Conservation (phyloP, 441 rosid species). For the Erodium chrysanthum region DNA sequence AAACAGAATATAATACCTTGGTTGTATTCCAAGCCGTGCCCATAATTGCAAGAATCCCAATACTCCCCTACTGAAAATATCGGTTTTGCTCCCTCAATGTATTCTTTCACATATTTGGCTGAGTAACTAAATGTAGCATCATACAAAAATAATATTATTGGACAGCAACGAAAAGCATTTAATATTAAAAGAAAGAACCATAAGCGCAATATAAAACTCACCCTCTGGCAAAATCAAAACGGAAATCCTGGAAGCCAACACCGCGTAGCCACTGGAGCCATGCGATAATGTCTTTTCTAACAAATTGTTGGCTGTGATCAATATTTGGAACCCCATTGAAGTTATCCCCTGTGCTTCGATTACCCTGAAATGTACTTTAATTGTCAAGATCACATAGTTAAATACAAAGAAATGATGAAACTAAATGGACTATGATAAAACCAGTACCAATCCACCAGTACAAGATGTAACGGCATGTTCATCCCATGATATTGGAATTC, state of each 20-base stretch:
- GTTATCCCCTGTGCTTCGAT: slow-evolving; percentile 73
- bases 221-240: slow-evolving; percentile 91
- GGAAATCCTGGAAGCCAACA: slow-evolving; percentile 80
- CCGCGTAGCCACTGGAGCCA: slow-evolving; percentile 75
- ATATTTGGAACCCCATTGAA: slow-evolving; percentile 85
- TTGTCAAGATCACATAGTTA: slow-evolving; percentile 13
- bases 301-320: slow-evolving; percentile 80
- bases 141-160: slow-evolving; percentile 16
- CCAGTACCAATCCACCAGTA: slow-evolving; percentile 74
- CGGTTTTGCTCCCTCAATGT: slow-evolving; percentile 76
- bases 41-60: slow-evolving; percentile 91
- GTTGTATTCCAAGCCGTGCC: slow-evolving; percentile 48
- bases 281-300: slow-evolving; percentile 59
- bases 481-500: slow-evolving; percentile 68
- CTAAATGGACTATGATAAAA: not conserved
- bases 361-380: slow-evolving; percentile 41
- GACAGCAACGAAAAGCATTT: not conserved
- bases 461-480: slow-evolving; percentile 86
- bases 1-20: slow-evolving; percentile 46
- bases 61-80: slow-evolving; percentile 74
- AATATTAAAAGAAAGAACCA: not conserved
- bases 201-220: slow-evolving; percentile 23
- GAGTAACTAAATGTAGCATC: slow-evolving; percentile 46
- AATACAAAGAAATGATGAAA: not conserved
- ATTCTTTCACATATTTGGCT: slow-evolving; percentile 67